phyloP scores from a whole-genome alignment of 257 asterid genomes.

The Capsicum baccatum region DNA sequence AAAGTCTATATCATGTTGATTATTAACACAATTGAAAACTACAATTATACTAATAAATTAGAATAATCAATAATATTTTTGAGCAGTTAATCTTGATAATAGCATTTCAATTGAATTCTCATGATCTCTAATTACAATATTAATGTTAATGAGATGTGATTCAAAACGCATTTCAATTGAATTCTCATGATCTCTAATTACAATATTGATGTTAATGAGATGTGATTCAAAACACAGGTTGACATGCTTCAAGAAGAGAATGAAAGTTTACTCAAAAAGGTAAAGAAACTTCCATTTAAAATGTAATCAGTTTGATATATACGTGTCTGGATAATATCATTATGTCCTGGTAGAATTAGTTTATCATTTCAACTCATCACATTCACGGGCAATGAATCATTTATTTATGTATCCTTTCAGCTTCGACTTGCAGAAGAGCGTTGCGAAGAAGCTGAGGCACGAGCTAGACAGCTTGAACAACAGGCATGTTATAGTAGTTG shows the following conservation, averaged over 20 bases:
- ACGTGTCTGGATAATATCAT: not conserved
- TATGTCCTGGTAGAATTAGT: not conserved
- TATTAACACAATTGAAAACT: too few species aligned
- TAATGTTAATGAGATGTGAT: conserved; percentile 34
- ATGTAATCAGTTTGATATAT: not conserved
- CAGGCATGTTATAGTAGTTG: conserved; percentile 48
- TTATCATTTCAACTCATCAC: conserved; percentile 34
- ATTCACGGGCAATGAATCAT: not conserved
- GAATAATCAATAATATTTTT: too few species aligned
- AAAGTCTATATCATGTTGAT: not conserved
- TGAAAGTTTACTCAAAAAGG: conserved; percentile 88
- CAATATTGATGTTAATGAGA: conserved; percentile 31
- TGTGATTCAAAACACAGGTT: conserved; percentile 61
- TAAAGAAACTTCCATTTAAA: conserved; percentile 40
- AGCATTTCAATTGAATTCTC: not conserved
- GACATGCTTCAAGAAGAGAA: conserved; percentile 99
- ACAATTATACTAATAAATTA: too few species aligned
- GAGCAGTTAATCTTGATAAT: not conserved
- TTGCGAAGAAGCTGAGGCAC: conserved; percentile 89
- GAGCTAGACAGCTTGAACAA: conserved; percentile 87
- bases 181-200: not conserved
- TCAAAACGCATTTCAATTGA: too few species aligned
- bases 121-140: conserved; percentile 9
- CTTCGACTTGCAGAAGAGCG: conserved; percentile 88
- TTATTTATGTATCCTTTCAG: conserved; percentile 53